Conservation (phyloP, 345 rosid genomes). For the Crucihimalaya himalaica region DNA sequence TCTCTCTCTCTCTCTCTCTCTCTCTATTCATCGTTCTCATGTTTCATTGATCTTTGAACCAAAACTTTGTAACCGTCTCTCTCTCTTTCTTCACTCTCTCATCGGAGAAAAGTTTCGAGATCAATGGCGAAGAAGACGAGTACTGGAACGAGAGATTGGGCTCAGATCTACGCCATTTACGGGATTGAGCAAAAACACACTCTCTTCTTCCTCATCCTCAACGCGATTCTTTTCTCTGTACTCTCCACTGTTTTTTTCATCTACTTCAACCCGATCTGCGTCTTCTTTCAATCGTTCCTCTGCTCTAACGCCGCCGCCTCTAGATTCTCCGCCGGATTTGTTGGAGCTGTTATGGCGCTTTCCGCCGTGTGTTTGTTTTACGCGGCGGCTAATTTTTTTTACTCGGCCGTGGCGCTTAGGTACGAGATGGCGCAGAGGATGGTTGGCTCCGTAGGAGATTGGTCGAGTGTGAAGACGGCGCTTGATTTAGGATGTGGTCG, state of each 20-base stretch:
- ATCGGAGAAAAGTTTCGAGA: background rate
- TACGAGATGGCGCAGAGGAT: constrained; percentile 93
- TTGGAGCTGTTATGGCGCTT: constrained; percentile 67
- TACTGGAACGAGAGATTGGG: constrained; percentile 56
- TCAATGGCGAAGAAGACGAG: constrained; percentile 47
- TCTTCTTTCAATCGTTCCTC: constrained; percentile 44
- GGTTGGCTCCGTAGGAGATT: constrained; percentile 76
- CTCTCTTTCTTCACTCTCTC: constrained; percentile 11
- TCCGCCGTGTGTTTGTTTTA: constrained; percentile 73
- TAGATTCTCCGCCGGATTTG: constrained; percentile 77
- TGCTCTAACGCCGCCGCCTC: constrained; percentile 50
- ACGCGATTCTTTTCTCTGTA: constrained; percentile 70
- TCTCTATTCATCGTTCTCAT: constrained; percentile 2
- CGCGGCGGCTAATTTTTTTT: constrained; percentile 81
- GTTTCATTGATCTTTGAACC: constrained; percentile 4
- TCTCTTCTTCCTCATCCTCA: constrained; percentile 60
- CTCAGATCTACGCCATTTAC: constrained; percentile 92
- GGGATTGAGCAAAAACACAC: constrained; percentile 95
- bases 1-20: constrained; percentile 21
- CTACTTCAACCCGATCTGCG: constrained; percentile 67
- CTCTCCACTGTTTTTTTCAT: constrained; percentile 65
- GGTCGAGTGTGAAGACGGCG: constrained; percentile 88
- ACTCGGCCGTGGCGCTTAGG: constrained; percentile 76
- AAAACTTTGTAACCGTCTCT: constrained; percentile 19
- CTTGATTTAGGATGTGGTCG: constrained; percentile 96